Conservation (phyloP, 2,329 filamentous ascomycete genomes). For the Botrytis galanthina region DNA sequence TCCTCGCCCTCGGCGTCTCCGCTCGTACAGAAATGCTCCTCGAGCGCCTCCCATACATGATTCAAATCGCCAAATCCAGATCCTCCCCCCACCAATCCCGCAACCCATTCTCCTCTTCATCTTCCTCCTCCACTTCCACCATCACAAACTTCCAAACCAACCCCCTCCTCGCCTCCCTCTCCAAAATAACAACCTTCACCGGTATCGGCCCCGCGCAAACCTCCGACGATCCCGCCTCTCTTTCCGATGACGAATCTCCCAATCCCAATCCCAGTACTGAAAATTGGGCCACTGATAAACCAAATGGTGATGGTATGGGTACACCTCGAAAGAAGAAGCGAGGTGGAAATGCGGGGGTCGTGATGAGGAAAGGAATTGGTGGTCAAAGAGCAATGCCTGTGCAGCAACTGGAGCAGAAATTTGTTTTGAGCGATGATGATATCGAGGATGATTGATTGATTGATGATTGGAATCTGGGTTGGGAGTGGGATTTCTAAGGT, state of each 20-base stretch:
- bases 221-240: constrained; percentile 40
- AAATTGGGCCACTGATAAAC: constrained; percentile 61
- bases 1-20: constrained; percentile 58
- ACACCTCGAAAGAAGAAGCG: constrained; percentile 46
- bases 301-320: constrained; percentile 50
- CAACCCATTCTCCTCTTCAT: constrained; percentile 1
- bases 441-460: constrained; percentile 63
- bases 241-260: constrained; percentile 34
- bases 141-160: not conserved
- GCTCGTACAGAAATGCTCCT: constrained; percentile 73
- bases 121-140: not conserved
- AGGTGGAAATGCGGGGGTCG: constrained; percentile 27
- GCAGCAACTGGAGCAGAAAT: constrained; percentile 51
- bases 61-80: constrained; percentile 53
- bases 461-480: not conserved
- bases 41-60: constrained; percentile 83
- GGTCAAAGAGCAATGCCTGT: constrained; percentile 24
- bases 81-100: not conserved
- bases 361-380: constrained; percentile 30
- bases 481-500: not conserved
- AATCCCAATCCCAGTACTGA: constrained; percentile 36
- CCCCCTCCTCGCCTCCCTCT: constrained; percentile 3
- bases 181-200: constrained; percentile 5
- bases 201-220: constrained; percentile 8
- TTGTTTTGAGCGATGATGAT: constrained; percentile 79